phyloP scores from a whole-genome alignment of 179 eudicot species.

The Beta macrorhiza region DNA sequence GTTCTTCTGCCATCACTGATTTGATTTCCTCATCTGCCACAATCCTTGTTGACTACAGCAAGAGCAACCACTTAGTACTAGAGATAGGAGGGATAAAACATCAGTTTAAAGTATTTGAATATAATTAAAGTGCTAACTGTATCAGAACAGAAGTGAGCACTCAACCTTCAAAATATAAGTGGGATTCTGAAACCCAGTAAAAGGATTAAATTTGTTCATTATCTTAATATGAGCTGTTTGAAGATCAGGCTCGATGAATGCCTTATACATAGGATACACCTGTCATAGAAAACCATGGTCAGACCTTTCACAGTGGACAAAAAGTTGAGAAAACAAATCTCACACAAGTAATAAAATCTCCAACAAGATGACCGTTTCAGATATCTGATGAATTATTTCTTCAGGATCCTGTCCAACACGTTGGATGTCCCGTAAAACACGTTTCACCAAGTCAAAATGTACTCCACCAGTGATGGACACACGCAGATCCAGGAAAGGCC shows the following conservation, averaged over 20 bases:
- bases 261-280: slow-evolving; percentile 98
- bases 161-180: slow-evolving; percentile 80
- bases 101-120: slow-evolving; percentile 18
- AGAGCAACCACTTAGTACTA: slow-evolving; percentile 38
- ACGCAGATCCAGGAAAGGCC: slow-evolving; percentile 88
- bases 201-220: slow-evolving; percentile 83
- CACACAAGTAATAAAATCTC: neutral
- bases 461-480: slow-evolving; percentile 96
- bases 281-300: slow-evolving; percentile 32
- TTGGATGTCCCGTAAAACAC: slow-evolving; percentile 90
- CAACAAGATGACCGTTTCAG: slow-evolving; percentile 64
- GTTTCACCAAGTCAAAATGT: slow-evolving; percentile 94
- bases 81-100: slow-evolving; percentile 26
- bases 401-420: slow-evolving; percentile 99
- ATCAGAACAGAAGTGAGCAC: neutral
- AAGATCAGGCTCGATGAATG: slow-evolving; percentile 92
- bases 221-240: slow-evolving; percentile 93
- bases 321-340: neutral
- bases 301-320: slow-evolving; percentile 13
- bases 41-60: slow-evolving; percentile 65
- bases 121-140: neutral
- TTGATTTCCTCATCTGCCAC: slow-evolving; percentile 72
- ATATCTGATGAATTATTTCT: slow-evolving; percentile 93
- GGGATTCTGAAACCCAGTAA: slow-evolving; percentile 94
- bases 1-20: slow-evolving; percentile 58